Percentiles rank a stretch among this genome's conserved stretches.
Evolutionary conservation across 2,329 filamentous ascomycete species (phyloP).

Genomic region (Paramyrothecium roridum): DNA sequence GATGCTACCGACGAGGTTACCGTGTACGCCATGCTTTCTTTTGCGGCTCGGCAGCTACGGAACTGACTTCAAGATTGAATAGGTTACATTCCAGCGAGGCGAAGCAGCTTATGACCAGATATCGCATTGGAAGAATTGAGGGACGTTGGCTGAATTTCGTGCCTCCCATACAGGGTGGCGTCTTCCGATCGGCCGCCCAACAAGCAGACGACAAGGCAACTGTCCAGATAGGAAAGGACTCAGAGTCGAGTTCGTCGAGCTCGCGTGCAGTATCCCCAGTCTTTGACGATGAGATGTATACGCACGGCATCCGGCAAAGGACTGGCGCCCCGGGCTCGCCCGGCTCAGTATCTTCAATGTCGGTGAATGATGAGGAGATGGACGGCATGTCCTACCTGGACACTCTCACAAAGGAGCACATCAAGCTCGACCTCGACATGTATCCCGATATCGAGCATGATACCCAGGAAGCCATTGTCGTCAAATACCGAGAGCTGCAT

Average conservation of each 20-base stretch:
- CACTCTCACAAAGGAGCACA: constrained; percentile 68
- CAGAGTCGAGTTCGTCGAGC: constrained; percentile 41
- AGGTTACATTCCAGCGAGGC: constrained; percentile 83
- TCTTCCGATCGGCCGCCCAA: constrained; percentile 53
- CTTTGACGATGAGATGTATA: constrained; percentile 36
- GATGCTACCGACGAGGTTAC: constrained; percentile 94
- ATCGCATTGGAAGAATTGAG: constrained; percentile 78
- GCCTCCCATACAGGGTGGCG: constrained; percentile 87
- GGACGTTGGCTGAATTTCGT: constrained; percentile 84
- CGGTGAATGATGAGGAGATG: constrained; percentile 44
- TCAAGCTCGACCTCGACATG: constrained; percentile 71
- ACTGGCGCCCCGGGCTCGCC: constrained; percentile 9
- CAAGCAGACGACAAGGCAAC: constrained; percentile 29
- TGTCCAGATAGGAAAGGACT: constrained; percentile 12
- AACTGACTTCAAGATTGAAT: constrained; percentile 1
- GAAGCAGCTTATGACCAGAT: constrained; percentile 71
- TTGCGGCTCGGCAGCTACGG: background rate
- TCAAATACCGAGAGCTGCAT: constrained; percentile 78
- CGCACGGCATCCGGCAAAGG: constrained; percentile 23
- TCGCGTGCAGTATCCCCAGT: constrained; percentile 51
- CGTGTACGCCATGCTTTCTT: constrained; percentile 54
- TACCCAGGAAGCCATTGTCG: constrained; percentile 73
- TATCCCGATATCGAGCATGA: constrained; percentile 75
- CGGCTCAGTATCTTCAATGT: constrained; percentile 59
- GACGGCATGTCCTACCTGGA: constrained; percentile 67